Evolutionary conservation across 768 basidiomycete genomes (phyloP).

Genomic region (Dictyophora rubrovolvata): DNA sequence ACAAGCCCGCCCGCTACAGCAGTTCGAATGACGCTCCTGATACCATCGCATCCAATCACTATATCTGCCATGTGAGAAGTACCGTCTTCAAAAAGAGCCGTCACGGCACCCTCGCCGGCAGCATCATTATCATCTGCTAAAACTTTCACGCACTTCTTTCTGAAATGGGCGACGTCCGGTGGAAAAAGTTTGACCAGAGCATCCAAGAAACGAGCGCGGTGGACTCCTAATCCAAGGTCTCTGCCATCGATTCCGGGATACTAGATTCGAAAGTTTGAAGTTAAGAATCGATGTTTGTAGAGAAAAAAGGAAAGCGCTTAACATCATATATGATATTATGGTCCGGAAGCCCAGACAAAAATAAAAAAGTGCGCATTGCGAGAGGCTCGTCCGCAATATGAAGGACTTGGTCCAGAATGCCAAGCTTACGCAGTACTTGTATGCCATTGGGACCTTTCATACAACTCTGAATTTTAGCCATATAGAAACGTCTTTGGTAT

Average conservation of each 20-base stretch:
- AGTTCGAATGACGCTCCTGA: conserved; percentile 29
- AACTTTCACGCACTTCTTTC: conserved; percentile 38
- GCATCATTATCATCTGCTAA: conserved; percentile 5
- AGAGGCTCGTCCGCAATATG: conserved; percentile 25
- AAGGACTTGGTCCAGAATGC: conserved; percentile 33
- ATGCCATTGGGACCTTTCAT: conserved; percentile 39
- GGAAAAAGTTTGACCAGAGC: conserved; percentile 36
- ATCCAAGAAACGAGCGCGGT: conserved; percentile 41
- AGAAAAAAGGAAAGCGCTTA: conserved; percentile 8
- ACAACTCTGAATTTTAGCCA: not conserved
- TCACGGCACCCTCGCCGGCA: not conserved
- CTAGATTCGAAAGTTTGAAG: conserved; percentile 12
- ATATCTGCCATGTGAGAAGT: conserved; percentile 36
- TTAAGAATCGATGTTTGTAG: not conserved
- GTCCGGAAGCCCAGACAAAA: conserved; percentile 31
- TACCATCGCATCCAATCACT: conserved; percentile 40
- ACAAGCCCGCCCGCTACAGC: conserved; percentile 25
- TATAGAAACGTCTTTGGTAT: not conserved
- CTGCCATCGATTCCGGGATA: conserved; percentile 21
- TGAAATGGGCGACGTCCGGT: conserved; percentile 33
- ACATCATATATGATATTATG: conserved; percentile 40
- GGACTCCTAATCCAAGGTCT: conserved; percentile 35
- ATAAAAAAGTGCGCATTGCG: conserved; percentile 26
- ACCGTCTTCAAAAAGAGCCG: conserved; percentile 40
- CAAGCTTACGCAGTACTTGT: conserved; percentile 33